A percentile compares a stretch with the other conserved stretches of the same genome.
Evolutionary conservation across 2,329 filamentous ascomycete genomes (phyloP).

Genomic region (Botrytis squamosa): DNA sequence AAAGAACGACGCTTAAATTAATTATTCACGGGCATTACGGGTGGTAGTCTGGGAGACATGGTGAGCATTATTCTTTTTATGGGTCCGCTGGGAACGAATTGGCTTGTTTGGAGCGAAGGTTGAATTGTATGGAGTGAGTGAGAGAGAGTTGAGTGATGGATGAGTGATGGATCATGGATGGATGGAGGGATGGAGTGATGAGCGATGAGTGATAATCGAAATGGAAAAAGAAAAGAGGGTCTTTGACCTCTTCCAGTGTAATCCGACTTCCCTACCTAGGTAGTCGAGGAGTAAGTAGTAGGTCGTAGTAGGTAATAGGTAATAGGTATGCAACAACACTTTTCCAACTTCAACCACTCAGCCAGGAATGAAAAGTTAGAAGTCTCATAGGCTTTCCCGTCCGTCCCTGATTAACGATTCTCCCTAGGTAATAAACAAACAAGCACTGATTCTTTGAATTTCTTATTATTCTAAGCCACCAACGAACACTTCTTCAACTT

Average conservation of each 20-base stretch:
- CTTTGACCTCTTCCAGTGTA: background rate
- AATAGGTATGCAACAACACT: background rate
- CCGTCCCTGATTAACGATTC: background rate
- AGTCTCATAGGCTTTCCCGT: background rate
- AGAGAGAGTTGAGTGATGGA: background rate
- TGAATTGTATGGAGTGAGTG: too few relatives aligned
- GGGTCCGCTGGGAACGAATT: background rate
- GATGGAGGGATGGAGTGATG: background rate
- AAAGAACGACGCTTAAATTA: constrained; percentile 11
- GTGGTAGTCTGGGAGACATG: background rate
- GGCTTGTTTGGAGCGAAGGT: background rate
- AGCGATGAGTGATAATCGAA: background rate
- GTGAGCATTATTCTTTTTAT: background rate
- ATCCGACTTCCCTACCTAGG: background rate
- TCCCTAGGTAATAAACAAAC: background rate
- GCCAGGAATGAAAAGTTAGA: background rate
- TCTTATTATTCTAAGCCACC: background rate
- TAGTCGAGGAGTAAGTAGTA: too few relatives aligned
- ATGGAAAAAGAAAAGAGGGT: background rate
- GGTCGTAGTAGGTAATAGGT: background rate
- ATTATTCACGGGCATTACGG: constrained; percentile 11
- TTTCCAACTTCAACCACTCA: background rate
- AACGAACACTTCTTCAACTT: constrained; percentile 22
- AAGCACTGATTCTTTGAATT: background rate
- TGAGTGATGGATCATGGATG: background rate